Evolutionary conservation across 1,284 basidiomycete genomes (phyloP), one percentile per base, ranked within the genome.

Genomic region (Chondrostereum purpureum): DNA sequence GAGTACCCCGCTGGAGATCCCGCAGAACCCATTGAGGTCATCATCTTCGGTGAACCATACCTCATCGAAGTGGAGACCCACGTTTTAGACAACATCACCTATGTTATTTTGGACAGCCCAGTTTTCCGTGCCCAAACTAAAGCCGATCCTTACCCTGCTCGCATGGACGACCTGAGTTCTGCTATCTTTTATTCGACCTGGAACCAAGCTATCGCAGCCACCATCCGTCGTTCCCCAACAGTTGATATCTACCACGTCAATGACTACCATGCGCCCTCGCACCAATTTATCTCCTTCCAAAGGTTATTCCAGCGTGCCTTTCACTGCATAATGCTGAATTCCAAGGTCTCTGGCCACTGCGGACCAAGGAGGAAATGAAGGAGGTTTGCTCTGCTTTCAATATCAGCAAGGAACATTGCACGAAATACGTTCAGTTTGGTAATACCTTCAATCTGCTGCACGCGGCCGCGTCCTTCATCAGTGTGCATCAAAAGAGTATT

Each of bases 261-360:
- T 58, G 92, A 95, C 60, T 95, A 94, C 63, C 92, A 95, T 58
- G 92, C 50, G 88, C 90, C 17, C 79, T 95, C 39, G 92, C 81
- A 44, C 85, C 88, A 6, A 83, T 95, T 47, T 95, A 94, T 60
- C 75, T 95, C 14, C 75, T 95, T 12, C 92, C 92, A 37, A 90
- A 90, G 64, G 82, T 95, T 49, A 68, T 94, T 42, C 91, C 92
- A 0, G 78, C 84, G 55, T 94, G 92, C 66, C 71, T 94, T 24
- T 94, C 92, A n/a, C 75, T 95, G 17, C 92, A 95, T 72, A 95
- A 94, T 55, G 92, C 92, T 60, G 91, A 95, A 64, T 95, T 94
- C 76, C 92, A 95, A 62, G 92, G 92, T 68, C 76, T 94, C 18
- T 94, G 91, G 92, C 91, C 92, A 10, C 76, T 94, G 21, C 83